phyloP scores from a whole-genome alignment of 1,284 basidiomycete genomes.

The Apiotrichum gracile region DNA sequence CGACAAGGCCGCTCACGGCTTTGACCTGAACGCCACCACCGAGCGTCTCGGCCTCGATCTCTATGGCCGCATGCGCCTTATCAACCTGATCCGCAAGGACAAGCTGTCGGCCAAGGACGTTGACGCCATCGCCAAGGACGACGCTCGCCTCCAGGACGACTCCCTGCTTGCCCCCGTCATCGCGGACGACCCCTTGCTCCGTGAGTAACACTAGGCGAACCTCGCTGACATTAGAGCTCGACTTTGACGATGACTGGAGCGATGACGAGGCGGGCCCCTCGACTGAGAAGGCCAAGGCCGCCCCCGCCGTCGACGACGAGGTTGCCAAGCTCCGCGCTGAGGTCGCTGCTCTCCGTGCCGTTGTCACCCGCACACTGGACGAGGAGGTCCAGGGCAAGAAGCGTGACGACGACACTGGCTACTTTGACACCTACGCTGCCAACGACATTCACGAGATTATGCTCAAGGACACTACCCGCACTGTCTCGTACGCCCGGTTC shows the following conservation, averaged over 20 bases:
- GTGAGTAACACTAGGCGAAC: conserved; percentile 54
- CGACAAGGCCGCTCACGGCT: conserved; percentile 56
- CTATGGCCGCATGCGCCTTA: conserved; percentile 67
- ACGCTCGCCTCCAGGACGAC: conserved; percentile 57
- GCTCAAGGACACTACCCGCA: conserved; percentile 78
- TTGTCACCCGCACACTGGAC: conserved; percentile 31
- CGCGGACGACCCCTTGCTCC: conserved; percentile 79
- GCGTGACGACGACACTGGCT: conserved; percentile 83
- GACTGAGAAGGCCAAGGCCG: conserved; percentile 25
- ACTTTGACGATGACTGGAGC: conserved; percentile 63
- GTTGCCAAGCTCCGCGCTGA: conserved; percentile 30
- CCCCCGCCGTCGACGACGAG: conserved; percentile 12
- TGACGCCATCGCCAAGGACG: conserved; percentile 2
- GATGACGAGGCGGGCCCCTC: conserved; percentile 49
- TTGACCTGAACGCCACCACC: conserved; percentile 24
- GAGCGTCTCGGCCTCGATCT: conserved; percentile 53
- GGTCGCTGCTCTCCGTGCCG: conserved; percentile 25
- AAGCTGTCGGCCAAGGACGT: background rate
- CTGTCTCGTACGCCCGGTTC: conserved; percentile 86
- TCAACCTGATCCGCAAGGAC: conserved; percentile 78
- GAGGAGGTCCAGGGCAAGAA: conserved; percentile 33
- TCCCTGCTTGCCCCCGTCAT: conserved; percentile 70
- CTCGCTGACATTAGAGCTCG: conserved; percentile 50
- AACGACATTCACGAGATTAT: conserved; percentile 63
- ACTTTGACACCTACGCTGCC: conserved; percentile 88